Base-by-base conservation (phyloP, 192 early-diverging fungal species). In the Coemansia aciculifera region DNA sequence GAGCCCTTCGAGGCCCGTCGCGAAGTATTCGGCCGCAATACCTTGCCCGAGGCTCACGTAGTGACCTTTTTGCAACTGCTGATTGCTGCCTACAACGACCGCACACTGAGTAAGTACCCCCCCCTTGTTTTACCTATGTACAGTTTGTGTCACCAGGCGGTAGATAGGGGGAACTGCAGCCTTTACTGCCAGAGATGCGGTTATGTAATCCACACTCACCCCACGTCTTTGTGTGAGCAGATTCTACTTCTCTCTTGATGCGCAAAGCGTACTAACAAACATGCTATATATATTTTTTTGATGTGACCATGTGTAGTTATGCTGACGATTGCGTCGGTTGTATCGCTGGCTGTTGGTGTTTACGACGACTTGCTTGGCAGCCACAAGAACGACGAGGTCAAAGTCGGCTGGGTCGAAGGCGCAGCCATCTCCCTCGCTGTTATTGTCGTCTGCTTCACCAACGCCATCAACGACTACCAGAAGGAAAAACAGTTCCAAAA, bases 401-500 rank as follows among this genome's bases (percentile, higher is more conserved):
- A 89, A 77, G 84, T 92, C 36, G 91, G 91, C 44, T 92, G 91
- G 91, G 84, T 90, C 52, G 89, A 90, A 51, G 94, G 94, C 68
- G 83, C 86, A 6, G 94, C 95, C 32, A 96, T 98, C 71, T 77
- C 93, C 59, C 81, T 90, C 19, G 85, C 90, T 46, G 96, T 98
- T 37, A 68, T 92, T 17, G 90, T 94, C 11, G 95, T 98, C 31
- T 92, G 96, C 56, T 84, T 96, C 63, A 94, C 94, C 59, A 92
- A 92, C 54, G 89, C 93, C 43, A 88, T 95, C 67, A 97, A 97
- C 75, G 91, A 95, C 85, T 92, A 89, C 77, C 88, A 93, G 74
- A 94, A 95, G 85, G 94, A 94, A 72, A 85, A 81, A 64, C 92
- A 93, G 81, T 95, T 95, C 85, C 89, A 88, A 71, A 90, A 91